These are phyloP conservation scores for Psilocybe subaeruginosa DNA, from an alignment of 768 basidiomycete species.

Conservation along the genomic window DNA sequence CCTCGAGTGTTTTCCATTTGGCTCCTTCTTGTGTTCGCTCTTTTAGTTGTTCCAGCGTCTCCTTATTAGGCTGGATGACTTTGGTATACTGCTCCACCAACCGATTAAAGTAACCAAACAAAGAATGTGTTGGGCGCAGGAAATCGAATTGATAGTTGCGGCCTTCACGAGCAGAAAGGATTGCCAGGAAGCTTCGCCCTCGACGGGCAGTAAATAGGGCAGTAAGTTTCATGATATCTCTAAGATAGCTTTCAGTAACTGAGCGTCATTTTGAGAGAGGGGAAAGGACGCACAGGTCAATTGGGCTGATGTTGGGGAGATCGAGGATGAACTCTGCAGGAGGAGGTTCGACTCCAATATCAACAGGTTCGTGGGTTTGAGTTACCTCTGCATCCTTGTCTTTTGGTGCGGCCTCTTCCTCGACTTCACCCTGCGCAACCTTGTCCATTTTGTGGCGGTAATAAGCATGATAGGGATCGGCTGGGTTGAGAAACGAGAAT, in stretches of 20 bases:
- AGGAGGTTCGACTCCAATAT: slow-evolving; percentile 78
- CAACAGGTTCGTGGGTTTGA: slow-evolving; percentile 49
- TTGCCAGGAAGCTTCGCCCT: slow-evolving; percentile 83
- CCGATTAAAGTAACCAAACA: slow-evolving; percentile 96
- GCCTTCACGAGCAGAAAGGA: slow-evolving; percentile 86
- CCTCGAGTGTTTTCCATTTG: slow-evolving; percentile 79
- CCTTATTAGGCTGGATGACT: slow-evolving; percentile 82
- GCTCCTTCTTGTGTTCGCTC: slow-evolving; percentile 65
- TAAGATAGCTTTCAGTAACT: slow-evolving; percentile 29
- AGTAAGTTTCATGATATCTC: slow-evolving; percentile 95
- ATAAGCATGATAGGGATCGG: slow-evolving; percentile 98
- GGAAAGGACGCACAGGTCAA: slow-evolving; percentile 77
- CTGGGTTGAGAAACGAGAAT: slow-evolving; percentile 97
- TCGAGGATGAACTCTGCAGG: slow-evolving; percentile 82
- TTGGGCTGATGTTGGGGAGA: slow-evolving; percentile 82
- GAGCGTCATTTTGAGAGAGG: background rate
- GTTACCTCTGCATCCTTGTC: slow-evolving; percentile 39
- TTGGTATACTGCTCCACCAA: slow-evolving; percentile 96
- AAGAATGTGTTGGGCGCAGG: slow-evolving; percentile 91
- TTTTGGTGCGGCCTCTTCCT: slow-evolving; percentile 60
- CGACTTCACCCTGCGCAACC: slow-evolving; percentile 72
- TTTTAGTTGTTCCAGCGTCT: slow-evolving; percentile 70
- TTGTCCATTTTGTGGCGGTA: slow-evolving; percentile 92
- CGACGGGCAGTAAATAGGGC: slow-evolving; percentile 94
- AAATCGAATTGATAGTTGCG: slow-evolving; percentile 99